Evolutionary conservation across 78 protist genomes (phyloP), one percentile per base, ranked within the genome.

Genomic region (Polysphondylium violaceum): DNA sequence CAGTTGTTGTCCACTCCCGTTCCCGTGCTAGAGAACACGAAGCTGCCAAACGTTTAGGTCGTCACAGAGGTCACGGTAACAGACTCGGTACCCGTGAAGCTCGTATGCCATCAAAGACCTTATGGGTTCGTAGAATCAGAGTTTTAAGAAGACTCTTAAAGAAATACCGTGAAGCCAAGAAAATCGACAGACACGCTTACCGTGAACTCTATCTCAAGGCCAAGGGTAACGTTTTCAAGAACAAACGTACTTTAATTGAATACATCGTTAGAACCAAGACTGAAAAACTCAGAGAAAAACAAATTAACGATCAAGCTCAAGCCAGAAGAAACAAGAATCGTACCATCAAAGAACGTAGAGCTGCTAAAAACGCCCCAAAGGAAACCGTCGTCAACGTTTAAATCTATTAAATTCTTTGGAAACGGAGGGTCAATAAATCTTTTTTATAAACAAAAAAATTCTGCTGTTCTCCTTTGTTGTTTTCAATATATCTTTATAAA

Each of bases 181-280:
- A 99, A 97, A 97, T 98, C 93, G 99, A 98, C 95, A 92, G 77
- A 75, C 97, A 97, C 95, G 67, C 86, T 89, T 98, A 99, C 98
- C 99, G 97, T 96, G 94, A 87, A 36, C 94, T 98, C 55, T 98
- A 99, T 97, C 59, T 97, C 81, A 95, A 97, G 94, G 43, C 89
- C 81, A 98, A 98, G 97, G 99, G 99, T 95, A 98, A 98, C 97
- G 97, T 76, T 59, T 99, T 98, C 99, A 97, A 97, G 98, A 98
- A 98, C 99, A 98, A 98, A 97, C 96, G 99, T 43, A 98, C 95
- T 35, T 94, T 99, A 41, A 93, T 98, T 92, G 99, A 97, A 95
- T 96, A 94, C 97, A 98, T 99, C 95, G 95, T 92, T 97, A 96
- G 77, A 90, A 87, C 87, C 58, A 94, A 97, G 97, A 96, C 97